These are phyloP conservation scores for Botrytis squamosa DNA, from an alignment of 2,329 filamentous ascomycete species.

Conservation along the genomic window DNA sequence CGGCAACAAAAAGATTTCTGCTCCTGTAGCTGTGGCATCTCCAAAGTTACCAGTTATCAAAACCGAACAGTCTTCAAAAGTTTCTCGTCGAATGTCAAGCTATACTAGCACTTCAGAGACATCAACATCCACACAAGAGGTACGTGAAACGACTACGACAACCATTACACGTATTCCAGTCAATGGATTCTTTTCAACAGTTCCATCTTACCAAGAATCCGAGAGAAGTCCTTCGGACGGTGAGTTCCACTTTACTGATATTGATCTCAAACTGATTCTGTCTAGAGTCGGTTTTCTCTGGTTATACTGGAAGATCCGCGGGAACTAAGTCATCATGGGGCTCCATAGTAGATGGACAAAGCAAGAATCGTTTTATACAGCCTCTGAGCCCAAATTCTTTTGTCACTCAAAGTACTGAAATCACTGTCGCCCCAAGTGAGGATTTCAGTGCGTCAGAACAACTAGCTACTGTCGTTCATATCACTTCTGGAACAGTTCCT, in stretches of 20 bases:
- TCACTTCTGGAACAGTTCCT: slow-evolving; percentile 34
- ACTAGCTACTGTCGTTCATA: slow-evolving; percentile 42
- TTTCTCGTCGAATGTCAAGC: slow-evolving; percentile 26
- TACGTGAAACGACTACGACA: slow-evolving; percentile 21
- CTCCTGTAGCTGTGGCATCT: slow-evolving; percentile 2
- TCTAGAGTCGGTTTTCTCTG: slow-evolving; percentile 49
- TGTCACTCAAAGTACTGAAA: slow-evolving; percentile 45
- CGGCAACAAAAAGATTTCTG: slow-evolving; percentile 33
- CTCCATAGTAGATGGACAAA: slow-evolving; percentile 37
- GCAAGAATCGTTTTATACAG: slow-evolving; percentile 40
- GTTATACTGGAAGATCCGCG: slow-evolving; percentile 43
- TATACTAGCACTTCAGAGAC: slow-evolving; percentile 28
- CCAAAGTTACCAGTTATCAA: slow-evolving; percentile 16
- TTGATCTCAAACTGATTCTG: slow-evolving; percentile 27
- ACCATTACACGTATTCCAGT: slow-evolving; percentile 22
- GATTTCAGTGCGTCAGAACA: slow-evolving; percentile 39
- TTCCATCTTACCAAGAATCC: slow-evolving; percentile 22
- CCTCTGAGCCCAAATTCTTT: slow-evolving; percentile 45
- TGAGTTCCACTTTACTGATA: slow-evolving; percentile 14
- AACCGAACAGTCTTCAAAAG: slow-evolving; percentile 21
- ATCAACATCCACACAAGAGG: slow-evolving; percentile 21
- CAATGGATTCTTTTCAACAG: slow-evolving; percentile 21
- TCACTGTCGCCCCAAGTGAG: slow-evolving; percentile 41
- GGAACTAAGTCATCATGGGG: slow-evolving; percentile 41
- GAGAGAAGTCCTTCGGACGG: slow-evolving; percentile 30